Conservation (phyloP, 2,329 filamentous ascomycete species). For the Ascocoryne sarcoides region DNA sequence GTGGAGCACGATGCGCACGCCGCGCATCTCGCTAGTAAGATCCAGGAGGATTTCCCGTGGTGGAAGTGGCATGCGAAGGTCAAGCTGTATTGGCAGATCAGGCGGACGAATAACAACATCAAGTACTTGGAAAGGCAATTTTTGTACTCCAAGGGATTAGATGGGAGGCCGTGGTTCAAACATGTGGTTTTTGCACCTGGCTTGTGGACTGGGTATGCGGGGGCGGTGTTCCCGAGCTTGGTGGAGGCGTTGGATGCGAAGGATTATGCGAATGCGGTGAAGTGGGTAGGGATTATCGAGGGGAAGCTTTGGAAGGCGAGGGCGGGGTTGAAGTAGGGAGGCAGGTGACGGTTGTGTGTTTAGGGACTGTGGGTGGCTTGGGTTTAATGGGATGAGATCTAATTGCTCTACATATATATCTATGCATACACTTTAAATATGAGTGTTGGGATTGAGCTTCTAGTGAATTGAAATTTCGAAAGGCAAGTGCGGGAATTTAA, state of each 20-base stretch:
- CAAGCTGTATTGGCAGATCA: slow-evolving; percentile 53
- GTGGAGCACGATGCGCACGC: slow-evolving; percentile 24
- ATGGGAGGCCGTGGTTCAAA: slow-evolving; percentile 82
- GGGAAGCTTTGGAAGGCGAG: slow-evolving; percentile 40
- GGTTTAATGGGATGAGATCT: no score
- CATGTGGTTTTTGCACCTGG: slow-evolving; percentile 91
- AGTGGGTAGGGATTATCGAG: slow-evolving; percentile 52
- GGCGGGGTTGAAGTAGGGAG: slow-evolving; percentile 29
- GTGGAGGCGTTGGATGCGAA: slow-evolving; percentile 52
- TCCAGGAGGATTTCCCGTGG: slow-evolving; percentile 57
- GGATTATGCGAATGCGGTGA: slow-evolving; percentile 48
- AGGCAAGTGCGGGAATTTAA: no score
- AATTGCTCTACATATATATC: no score
- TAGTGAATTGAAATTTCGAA: no score
- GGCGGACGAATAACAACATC: slow-evolving; percentile 67
- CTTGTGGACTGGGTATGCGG: slow-evolving; percentile 83
- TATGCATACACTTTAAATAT: no score
- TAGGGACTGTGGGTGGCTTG: no score
- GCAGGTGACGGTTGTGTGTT: no score
- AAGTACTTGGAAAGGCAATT: slow-evolving; percentile 78
- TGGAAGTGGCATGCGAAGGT: slow-evolving; percentile 67
- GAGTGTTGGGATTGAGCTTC: no score
- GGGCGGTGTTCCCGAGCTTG: slow-evolving; percentile 56
- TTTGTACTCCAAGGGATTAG: slow-evolving; percentile 65
- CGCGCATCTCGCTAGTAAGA: slow-evolving; percentile 30